Evolutionary conservation across 1,139 yeast species (phyloP).

Genomic region (Yamadazyma dushanensis): DNA sequence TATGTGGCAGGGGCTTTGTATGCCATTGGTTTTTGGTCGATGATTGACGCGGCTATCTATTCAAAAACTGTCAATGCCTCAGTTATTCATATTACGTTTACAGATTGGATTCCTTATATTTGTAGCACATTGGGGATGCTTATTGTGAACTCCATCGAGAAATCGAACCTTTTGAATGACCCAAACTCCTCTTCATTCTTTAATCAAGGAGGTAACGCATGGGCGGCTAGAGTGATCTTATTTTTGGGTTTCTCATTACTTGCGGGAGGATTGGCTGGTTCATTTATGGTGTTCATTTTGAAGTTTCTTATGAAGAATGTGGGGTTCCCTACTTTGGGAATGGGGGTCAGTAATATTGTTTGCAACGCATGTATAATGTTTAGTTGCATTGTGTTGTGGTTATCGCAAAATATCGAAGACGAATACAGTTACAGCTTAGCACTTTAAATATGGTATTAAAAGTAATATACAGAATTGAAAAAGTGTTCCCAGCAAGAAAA

Average conservation of each 20-base stretch:
- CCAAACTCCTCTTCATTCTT: conserved; percentile 50
- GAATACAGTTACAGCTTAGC: conserved; percentile 92
- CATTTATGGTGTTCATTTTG: conserved; percentile 81
- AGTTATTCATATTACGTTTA: conserved; percentile 79
- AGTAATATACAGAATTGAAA: conserved; percentile 3
- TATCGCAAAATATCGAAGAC: conserved; percentile 92
- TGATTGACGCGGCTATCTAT: conserved; percentile 85
- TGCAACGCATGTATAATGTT: conserved; percentile 80
- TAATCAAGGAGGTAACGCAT: conserved; percentile 60
- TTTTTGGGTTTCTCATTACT: conserved; percentile 89
- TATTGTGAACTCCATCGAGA: conserved; percentile 88
- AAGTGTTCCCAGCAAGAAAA: too few species aligned
- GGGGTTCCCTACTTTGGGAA: conserved; percentile 83
- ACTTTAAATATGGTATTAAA: conserved; percentile 24
- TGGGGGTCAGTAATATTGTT: conserved; percentile 90
- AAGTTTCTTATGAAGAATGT: conserved; percentile 80
- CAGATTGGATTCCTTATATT: conserved; percentile 93
- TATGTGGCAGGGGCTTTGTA: conserved; percentile 75
- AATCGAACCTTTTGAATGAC: conserved; percentile 64
- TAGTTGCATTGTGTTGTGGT: conserved; percentile 87
- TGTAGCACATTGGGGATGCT: conserved; percentile 90
- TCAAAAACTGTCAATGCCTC: conserved; percentile 86
- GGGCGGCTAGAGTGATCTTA: conserved; percentile 91
- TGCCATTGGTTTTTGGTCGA: conserved; percentile 86
- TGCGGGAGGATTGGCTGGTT: conserved; percentile 94